Percentiles rank a stretch among this genome's conserved stretches.
Conservation (phyloP, 2,329 filamentous ascomycete genomes). For the Fonsecaea nubica region DNA sequence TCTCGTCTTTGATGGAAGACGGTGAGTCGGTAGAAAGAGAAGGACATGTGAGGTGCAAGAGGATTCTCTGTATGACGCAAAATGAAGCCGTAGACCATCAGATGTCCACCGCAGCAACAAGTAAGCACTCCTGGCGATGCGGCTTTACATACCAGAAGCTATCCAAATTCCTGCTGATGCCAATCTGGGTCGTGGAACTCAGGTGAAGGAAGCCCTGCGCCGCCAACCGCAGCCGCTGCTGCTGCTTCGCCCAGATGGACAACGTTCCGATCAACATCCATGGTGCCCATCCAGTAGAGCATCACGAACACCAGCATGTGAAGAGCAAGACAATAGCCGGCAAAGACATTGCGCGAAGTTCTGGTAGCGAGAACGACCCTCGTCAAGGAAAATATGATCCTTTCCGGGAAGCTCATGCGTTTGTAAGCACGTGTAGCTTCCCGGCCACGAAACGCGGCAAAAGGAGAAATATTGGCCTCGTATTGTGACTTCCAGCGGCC, state of each 20-base stretch:
- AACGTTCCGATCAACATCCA: conserved; percentile 68
- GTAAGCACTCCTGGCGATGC: not conserved
- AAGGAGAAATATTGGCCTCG: conserved; percentile 93
- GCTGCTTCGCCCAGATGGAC: conserved; percentile 61
- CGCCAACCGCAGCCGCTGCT: conserved; percentile 44
- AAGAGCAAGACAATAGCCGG: conserved; percentile 84
- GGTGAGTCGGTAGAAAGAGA: not conserved
- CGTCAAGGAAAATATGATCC: conserved; percentile 87
- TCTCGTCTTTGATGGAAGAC: not conserved
- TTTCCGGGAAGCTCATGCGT: conserved; percentile 89
- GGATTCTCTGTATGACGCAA: not conserved
- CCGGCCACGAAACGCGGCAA: conserved; percentile 91
- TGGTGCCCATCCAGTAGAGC: conserved; percentile 80
- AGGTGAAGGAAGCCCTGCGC: conserved; percentile 43
- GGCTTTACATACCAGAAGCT: not conserved
- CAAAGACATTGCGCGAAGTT: conserved; percentile 91
- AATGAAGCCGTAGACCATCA: not conserved
- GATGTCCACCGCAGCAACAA: not conserved
- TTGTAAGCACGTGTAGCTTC: conserved; percentile 91
- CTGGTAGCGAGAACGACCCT: conserved; percentile 88
- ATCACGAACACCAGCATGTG: conserved; percentile 87
- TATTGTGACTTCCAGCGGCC: conserved; percentile 92
- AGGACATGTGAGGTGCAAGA: not conserved
- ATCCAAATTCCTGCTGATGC: conserved; percentile 67
- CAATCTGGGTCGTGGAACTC: conserved; percentile 58